Evolutionary conservation across 208 protist genomes (phyloP).

Genomic region (Perkinsela sp.): DNA sequence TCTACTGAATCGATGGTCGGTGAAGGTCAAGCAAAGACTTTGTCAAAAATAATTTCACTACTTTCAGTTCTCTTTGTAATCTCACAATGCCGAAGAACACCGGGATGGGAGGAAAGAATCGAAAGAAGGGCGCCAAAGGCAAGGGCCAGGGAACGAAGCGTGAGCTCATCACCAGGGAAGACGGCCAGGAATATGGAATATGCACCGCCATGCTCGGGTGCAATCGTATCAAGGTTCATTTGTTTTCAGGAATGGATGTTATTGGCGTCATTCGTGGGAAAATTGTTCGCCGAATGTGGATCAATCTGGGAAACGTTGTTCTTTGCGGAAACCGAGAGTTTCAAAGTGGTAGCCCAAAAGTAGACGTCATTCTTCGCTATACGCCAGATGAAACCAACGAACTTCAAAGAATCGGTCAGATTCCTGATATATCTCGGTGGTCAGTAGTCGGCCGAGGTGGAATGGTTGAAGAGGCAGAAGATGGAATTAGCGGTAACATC

Average conservation of each 20-base stretch:
- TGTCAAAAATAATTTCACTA: no score
- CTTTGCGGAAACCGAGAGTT: constrained; percentile 38
- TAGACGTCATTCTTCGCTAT: constrained; percentile 50
- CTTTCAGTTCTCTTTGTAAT: no score
- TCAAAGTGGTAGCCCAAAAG: constrained; percentile 27
- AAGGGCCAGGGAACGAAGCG: constrained; percentile 85
- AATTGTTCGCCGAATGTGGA: constrained; percentile 54
- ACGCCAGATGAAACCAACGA: constrained; percentile 23
- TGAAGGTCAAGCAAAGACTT: no score
- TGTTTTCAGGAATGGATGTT: constrained; percentile 27
- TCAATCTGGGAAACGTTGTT: constrained; percentile 35
- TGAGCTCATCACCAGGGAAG: constrained; percentile 79
- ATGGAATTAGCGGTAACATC: neutral
- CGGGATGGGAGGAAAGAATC: constrained; percentile 85
- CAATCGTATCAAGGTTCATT: constrained; percentile 72
- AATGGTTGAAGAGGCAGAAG: neutral
- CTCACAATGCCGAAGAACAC: constrained; percentile 79
- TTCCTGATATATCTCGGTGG: constrained; percentile 41
- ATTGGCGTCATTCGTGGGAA: constrained; percentile 39
- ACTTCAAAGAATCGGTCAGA: constrained; percentile 34
- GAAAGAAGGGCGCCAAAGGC: constrained; percentile 68
- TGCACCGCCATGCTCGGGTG: constrained; percentile 85
- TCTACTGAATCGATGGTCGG: no score
- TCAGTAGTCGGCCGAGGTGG: neutral
- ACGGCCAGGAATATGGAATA: constrained; percentile 91